Conservation (phyloP, 1,284 basidiomycete species). For the Tausonia pullulans region DNA sequence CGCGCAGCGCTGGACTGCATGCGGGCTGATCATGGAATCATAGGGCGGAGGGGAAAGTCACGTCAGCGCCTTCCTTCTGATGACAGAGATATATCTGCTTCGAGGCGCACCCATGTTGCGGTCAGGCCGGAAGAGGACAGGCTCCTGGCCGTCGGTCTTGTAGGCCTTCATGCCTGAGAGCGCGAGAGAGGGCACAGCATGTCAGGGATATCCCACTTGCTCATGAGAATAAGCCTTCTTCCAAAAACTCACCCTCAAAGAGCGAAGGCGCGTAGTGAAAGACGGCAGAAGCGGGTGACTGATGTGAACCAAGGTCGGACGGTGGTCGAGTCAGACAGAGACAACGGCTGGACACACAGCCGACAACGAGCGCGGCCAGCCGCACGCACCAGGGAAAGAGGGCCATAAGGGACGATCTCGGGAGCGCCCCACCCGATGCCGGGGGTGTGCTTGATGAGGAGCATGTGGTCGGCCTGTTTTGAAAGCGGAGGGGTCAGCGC, state of each 20-base stretch:
- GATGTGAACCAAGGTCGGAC: constrained; percentile 11
- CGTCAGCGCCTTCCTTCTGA: too few species aligned
- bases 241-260: constrained; percentile 52
- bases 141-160: constrained; percentile 48
- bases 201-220: background rate
- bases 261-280: constrained; percentile 16
- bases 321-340: background rate
- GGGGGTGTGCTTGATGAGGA: constrained; percentile 52
- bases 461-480: constrained; percentile 62
- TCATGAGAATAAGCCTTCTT: background rate
- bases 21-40: constrained; percentile 29
- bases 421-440: constrained; percentile 63
- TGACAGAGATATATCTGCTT: too few species aligned
- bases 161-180: constrained; percentile 74
- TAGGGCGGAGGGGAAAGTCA: too few species aligned
- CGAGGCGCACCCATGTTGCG: constrained; percentile 52
- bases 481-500: background rate
- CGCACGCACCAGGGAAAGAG: constrained; percentile 41
- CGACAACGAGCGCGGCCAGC: constrained; percentile 46
- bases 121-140: constrained; percentile 64
- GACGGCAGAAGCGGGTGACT: constrained; percentile 13
- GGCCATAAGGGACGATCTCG: constrained; percentile 63
- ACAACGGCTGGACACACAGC: constrained; percentile 42
- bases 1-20: constrained; percentile 51
- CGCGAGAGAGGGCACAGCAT: background rate